These are phyloP conservation scores for Leccinum discolor DNA, from an alignment of 1,284 basidiomycete species.

Conservation along the genomic window DNA sequence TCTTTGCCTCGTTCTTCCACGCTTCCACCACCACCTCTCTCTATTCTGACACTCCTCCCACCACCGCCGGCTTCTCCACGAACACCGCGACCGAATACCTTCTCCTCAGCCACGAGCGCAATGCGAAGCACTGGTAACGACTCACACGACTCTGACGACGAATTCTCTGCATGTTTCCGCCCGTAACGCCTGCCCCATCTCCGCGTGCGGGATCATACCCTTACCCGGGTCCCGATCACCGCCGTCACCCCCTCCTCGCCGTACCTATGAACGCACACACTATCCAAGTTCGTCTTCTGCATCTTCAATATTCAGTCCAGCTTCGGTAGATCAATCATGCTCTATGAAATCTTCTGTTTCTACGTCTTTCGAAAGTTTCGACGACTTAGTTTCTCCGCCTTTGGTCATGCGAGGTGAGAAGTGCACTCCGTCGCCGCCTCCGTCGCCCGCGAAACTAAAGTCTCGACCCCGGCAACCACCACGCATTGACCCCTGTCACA, in stretches of 20 bases:
- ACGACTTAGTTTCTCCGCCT: constrained; percentile 43
- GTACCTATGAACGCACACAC: constrained; percentile 27
- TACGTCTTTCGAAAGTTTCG: constrained; percentile 44
- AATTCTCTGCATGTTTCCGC: constrained; percentile 29
- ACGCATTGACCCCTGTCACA: constrained; percentile 17
- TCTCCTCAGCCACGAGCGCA: constrained; percentile 3
- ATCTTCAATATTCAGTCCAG: constrained; percentile 30
- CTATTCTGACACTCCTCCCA: constrained; percentile 29
- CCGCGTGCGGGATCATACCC: constrained; percentile 7
- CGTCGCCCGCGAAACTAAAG: constrained; percentile 39
- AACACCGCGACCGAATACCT: constrained; percentile 25
- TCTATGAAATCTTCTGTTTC: constrained; percentile 18
- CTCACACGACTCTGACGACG: constrained; percentile 26
- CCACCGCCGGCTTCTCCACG: constrained; percentile 32
- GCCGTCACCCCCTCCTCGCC: constrained; percentile 30
- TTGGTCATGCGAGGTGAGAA: constrained; percentile 11
- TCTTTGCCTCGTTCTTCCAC: constrained; percentile 12
- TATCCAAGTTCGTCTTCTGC: constrained; percentile 25
- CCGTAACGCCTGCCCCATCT: constrained; percentile 10
- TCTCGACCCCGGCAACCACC: constrained; percentile 4
- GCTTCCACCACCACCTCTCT: constrained; percentile 12
- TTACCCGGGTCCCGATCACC: constrained; percentile 18
- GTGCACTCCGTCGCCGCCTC: constrained; percentile 43
- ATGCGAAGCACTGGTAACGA: constrained; percentile 7
- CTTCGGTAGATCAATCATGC: constrained; percentile 23